Conservation (phyloP, 306 rosid genomes). For the Carpinus fangiana region DNA sequence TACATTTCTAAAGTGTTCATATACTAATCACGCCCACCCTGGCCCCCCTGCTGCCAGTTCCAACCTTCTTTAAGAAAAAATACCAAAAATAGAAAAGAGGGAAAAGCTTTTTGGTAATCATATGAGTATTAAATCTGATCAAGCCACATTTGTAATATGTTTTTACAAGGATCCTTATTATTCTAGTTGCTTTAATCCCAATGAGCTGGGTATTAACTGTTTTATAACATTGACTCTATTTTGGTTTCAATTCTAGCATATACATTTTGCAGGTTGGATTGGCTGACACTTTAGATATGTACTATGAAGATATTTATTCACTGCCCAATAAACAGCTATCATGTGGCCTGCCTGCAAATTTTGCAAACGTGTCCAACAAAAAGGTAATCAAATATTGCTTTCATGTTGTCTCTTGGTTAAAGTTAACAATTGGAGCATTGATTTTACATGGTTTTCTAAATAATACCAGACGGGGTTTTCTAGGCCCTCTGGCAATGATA, state of each 20-base stretch:
- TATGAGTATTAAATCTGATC: not conserved
- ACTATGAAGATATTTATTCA: conserved; percentile 74
- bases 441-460: conserved; percentile 4
- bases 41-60: not conserved
- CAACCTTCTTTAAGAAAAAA: not conserved
- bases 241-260: conserved; percentile 9
- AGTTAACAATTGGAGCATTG: conserved; percentile 17
- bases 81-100: conserved; percentile 1
- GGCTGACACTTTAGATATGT: conserved; percentile 75
- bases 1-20: not conserved
- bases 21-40: not conserved
- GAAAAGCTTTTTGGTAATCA: conserved; percentile 12
- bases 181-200: not conserved
- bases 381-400: conserved; percentile 49
- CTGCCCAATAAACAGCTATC: conserved; percentile 66
- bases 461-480: conserved; percentile 4
- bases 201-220: not conserved
- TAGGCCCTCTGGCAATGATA: conserved; percentile 3
- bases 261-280: conserved; percentile 67
- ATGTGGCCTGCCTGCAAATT: conserved; percentile 50
- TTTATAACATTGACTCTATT: conserved; percentile 16
- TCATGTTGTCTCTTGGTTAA: not conserved
- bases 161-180: not conserved
- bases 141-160: not conserved
- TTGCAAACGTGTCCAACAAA: conserved; percentile 48